Evolutionary conservation across 202 grass and related monocot species (phyloP), one percentile per base, ranked within the genome.

Genomic region (Setaria viridis): DNA sequence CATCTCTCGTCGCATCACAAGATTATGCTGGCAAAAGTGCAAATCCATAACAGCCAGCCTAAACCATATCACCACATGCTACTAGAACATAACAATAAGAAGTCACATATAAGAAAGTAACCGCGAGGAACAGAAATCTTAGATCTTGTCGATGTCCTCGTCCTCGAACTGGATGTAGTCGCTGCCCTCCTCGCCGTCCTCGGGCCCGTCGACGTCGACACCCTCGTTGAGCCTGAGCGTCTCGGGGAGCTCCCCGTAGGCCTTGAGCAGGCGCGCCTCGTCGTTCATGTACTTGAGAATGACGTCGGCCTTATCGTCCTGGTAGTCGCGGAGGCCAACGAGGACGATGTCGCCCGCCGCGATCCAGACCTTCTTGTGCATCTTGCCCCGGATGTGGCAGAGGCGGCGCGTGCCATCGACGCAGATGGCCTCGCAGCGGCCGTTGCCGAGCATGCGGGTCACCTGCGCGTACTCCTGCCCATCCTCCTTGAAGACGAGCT

Each of bases 281-380:
- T 97, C 94, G 68, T 93, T 93, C 94, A 94, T 94, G 94, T 97
- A 97, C 84, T 97, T 97, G 83, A 97, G 92, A 82, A 97, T 97
- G 70, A 97, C 92, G 87, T 94, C 92, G 12, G 94, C 94, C 90
- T 97, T 94, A 92, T 94, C 94, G 78, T 97, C 94, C 94, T 97
- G 94, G 82, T 94, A 97, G 81, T 97, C 94, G 72, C 94, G 94
- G 68, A 97, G 94, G 51, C 92, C 92, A 66, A 97, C 92, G 70
- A 97, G 94, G 67, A 97, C 84, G 77, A 96, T 96, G 79, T 96
- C 94, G 16, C 94, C 91, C 5, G 91, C 89, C 11, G 94, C 94
- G 89, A 96, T 96, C 94, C 91, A 96, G 49, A 96, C 94, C 89
- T 96, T 93, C 80, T 96, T 96, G 89, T 96, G 94, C 94, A 96